Evolutionary conservation across 805 yeast genomes (phyloP).

Genomic region (Cyberlindnera euphorbiiphila): DNA sequence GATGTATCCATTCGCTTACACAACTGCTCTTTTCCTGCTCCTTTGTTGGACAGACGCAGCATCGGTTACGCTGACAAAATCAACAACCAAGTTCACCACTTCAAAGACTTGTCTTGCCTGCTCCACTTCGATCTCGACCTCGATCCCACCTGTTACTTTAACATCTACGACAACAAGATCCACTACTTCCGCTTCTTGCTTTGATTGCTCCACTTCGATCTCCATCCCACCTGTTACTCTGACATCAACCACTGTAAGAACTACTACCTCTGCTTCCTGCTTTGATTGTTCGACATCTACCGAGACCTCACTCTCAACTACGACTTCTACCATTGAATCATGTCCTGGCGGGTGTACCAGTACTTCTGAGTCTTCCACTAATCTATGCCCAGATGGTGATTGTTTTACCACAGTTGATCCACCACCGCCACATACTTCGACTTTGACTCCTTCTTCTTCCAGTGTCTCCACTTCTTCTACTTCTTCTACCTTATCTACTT

Average conservation of each 20-base stretch:
- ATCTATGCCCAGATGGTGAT: no score
- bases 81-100: constrained; percentile 1
- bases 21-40: no score
- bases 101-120: constrained; percentile 9
- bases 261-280: not conserved
- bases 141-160: constrained; percentile 2
- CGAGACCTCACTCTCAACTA: not conserved
- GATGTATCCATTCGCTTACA: no score
- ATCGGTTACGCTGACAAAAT: no score
- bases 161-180: not conserved
- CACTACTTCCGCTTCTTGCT: constrained; percentile 1
- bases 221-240: constrained; percentile 1
- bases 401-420: no score
- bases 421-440: not conserved
- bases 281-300: not conserved
- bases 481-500: no score
- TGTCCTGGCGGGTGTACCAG: no score
- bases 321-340: not conserved
- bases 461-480: not conserved
- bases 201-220: not conserved
- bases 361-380: no score
- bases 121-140: not conserved
- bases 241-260: not conserved
- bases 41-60: no score
- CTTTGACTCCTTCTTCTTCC: not conserved